Evolutionary conservation across 768 basidiomycete species (phyloP).

Genomic region (Calocera viscosa): DNA sequence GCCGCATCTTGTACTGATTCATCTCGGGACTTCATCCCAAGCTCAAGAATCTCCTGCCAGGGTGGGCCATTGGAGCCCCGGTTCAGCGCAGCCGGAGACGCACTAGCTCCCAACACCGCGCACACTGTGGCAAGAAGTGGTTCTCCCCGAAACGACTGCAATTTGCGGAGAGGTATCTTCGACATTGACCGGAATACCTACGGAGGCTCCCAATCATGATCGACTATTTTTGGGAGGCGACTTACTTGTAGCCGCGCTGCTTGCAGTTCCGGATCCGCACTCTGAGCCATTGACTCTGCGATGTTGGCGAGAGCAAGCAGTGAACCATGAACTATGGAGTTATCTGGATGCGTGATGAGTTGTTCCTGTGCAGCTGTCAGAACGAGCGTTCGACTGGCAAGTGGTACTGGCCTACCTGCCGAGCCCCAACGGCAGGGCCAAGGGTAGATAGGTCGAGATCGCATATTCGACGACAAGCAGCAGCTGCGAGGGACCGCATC

Average conservation of each 20-base stretch:
- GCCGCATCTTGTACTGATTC: constrained; percentile 61
- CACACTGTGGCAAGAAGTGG: constrained; percentile 62
- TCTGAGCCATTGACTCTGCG: constrained; percentile 42
- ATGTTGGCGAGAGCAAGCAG: constrained; percentile 65
- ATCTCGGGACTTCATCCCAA: constrained; percentile 56
- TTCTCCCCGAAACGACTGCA: constrained; percentile 57
- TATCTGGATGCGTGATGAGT: constrained; percentile 52
- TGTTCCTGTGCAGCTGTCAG: constrained; percentile 33
- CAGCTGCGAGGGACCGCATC: constrained; percentile 66
- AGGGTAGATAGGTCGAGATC: constrained; percentile 43
- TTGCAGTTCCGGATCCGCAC: background rate
- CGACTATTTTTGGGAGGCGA: background rate
- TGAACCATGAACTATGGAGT: constrained; percentile 65
- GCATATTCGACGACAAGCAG: constrained; percentile 60
- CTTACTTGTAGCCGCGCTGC: constrained; percentile 12
- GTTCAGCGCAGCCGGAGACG: constrained; percentile 45
- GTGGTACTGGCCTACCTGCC: constrained; percentile 37
- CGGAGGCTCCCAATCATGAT: background rate
- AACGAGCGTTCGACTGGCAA: background rate
- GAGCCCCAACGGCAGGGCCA: constrained; percentile 37
- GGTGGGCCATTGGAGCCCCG: constrained; percentile 29
- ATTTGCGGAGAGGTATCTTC: constrained; percentile 42
- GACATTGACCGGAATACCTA: constrained; percentile 58
- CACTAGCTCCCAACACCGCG: constrained; percentile 48
- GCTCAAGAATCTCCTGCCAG: constrained; percentile 61